Percentiles rank a stretch among this genome's conserved stretches.
Conservation (phyloP, 225 moss, liverwort and hornwort genomes). For the Sphagnum tenellum region DNA sequence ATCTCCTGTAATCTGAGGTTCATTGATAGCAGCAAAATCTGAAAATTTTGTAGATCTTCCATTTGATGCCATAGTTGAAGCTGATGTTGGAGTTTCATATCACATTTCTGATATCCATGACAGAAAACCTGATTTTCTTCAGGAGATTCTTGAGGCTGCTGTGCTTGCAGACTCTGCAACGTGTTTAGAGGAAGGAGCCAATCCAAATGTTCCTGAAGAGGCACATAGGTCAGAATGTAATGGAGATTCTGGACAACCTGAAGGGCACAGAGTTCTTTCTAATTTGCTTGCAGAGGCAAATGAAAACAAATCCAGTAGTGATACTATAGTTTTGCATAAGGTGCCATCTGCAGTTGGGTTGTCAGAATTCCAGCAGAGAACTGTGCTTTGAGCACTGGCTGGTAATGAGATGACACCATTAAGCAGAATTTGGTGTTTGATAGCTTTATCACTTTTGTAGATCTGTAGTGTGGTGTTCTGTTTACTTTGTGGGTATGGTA, state of each 20-base stretch:
- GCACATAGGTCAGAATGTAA: constrained; percentile 18
- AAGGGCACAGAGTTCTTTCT: constrained; percentile 4
- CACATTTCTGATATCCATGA: constrained; percentile 9
- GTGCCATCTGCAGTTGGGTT: neutral
- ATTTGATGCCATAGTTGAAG: constrained; percentile 47
- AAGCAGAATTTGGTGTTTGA: too few species aligned
- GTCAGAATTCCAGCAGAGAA: too few species aligned
- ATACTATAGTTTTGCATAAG: neutral
- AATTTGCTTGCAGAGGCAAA: constrained; percentile 1
- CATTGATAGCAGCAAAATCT: neutral
- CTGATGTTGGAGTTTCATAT: constrained; percentile 1
- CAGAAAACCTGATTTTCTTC: constrained; percentile 41
- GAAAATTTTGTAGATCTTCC: constrained; percentile 40
- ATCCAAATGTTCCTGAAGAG: constrained; percentile 17
- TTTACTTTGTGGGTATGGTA: too few species aligned
- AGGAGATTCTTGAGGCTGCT: constrained; percentile 54
- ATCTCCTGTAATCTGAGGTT: neutral
- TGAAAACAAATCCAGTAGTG: neutral
- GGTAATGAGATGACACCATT: too few species aligned
- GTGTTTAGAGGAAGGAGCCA: constrained; percentile 23
- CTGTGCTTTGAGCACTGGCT: too few species aligned
- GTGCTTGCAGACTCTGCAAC: constrained; percentile 40
- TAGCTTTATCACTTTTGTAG: too few species aligned
- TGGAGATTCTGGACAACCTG: constrained; percentile 8
- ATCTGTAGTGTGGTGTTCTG: too few species aligned